Base-by-base conservation (phyloP, 2,329 filamentous ascomycete species). In the Pseudogymnoascus pannorum region DNA sequence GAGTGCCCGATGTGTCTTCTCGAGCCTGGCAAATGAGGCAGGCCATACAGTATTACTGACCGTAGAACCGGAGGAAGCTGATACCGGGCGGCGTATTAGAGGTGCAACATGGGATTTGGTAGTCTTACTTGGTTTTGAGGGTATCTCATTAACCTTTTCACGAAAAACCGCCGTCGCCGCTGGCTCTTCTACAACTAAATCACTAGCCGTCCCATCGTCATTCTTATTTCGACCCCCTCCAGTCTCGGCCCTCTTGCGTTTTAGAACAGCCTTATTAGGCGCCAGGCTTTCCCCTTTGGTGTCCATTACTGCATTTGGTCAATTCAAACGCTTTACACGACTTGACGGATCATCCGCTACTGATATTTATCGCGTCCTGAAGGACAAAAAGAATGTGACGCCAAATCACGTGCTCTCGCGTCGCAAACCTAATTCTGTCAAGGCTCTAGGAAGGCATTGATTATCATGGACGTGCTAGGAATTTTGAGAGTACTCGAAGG, bases 1-100 rank as follows among this genome's bases (percentile, higher is more conserved):
- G 63, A 99, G 76, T 1, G 94, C 93, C 64, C 86, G 84, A 72
- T 97, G 89, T 0, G 87, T 89, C 72, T 87, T 86, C 24, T 88
- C 85, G 7, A 97, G 80, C 42, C 79, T 78, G 61, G 84, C 87
- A 73, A 97, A 90, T 51, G 82, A 78, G 1, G 84, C 80, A 0
- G 92, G 92, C 92, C 93, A 97, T 24, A 40, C 14, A 22, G 57
- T 9, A 9, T 62, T 51, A 40, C 63, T 68, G 33, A 66, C 68
- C 14, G 69, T 64, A 2, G 66, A 62, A 36, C 61, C 66, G 3
- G 67, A 68, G 26, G 62, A 64, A 5, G 67, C 64, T 1, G 70
- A 70, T 5, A 64, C 57, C 12, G 57, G 24, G 26, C 48, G 48
- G 9, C 26, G 26, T 31, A 31, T 54, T 54, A 26, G 3, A 29